These are phyloP conservation scores for Saccharomyces eubayanus DNA, from an alignment of 805 yeast genomes.

Conservation along the genomic window DNA sequence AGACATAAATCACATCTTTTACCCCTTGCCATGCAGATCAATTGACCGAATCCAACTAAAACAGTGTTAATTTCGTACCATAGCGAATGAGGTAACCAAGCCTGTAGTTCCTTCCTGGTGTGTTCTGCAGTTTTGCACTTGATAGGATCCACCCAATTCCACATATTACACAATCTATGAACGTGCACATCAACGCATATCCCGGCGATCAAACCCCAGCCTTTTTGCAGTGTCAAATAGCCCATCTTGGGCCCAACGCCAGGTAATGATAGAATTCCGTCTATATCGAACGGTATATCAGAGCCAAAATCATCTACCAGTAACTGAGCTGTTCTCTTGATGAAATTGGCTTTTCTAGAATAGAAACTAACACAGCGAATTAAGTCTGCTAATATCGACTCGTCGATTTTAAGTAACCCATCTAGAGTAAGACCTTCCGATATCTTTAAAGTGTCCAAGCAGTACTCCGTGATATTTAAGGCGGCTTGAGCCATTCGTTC, in stretches of 20 bases:
- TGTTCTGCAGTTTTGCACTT: slow-evolving; percentile 59
- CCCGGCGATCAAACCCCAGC: slow-evolving; percentile 70
- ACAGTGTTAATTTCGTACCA: slow-evolving; percentile 85
- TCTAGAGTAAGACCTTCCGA: slow-evolving; percentile 49
- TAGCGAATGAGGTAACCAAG: slow-evolving; percentile 61
- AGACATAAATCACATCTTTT: slow-evolving; percentile 65
- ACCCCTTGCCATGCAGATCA: slow-evolving; percentile 66
- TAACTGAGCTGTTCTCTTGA: slow-evolving; percentile 52
- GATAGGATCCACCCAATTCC: slow-evolving; percentile 59
- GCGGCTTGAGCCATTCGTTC: slow-evolving; percentile 74
- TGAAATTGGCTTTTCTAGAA: slow-evolving; percentile 62
- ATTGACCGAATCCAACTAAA: slow-evolving; percentile 90
- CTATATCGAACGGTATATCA: slow-evolving; percentile 67
- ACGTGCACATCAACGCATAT: slow-evolving; percentile 95
- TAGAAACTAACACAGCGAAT: slow-evolving; percentile 87
- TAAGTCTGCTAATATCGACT: slow-evolving; percentile 49
- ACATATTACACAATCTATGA: slow-evolving; percentile 68
- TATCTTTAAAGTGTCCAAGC: slow-evolving; percentile 33
- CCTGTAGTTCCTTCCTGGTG: slow-evolving; percentile 58
- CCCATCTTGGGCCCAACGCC: slow-evolving; percentile 98
- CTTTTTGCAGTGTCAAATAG: slow-evolving; percentile 65
- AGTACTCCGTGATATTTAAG: slow-evolving; percentile 44
- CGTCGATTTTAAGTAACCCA: slow-evolving; percentile 44
- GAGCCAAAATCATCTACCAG: slow-evolving; percentile 43
- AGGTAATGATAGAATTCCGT: slow-evolving; percentile 60